Base-by-base conservation (phyloP, 2,329 filamentous ascomycete genomes). In the Chalaropsis thielavioides region DNA sequence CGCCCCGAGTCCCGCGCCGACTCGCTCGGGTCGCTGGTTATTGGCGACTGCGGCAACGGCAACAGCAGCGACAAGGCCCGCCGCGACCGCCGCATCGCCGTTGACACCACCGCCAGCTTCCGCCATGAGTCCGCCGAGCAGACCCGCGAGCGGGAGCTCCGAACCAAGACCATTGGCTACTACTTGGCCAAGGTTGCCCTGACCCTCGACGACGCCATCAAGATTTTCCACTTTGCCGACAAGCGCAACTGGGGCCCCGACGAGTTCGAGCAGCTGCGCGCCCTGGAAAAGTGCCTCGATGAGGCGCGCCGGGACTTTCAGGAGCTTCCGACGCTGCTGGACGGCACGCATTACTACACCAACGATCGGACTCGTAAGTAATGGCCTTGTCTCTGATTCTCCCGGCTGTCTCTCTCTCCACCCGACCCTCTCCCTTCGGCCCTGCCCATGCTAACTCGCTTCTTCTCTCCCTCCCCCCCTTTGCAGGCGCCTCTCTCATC, bases 301-400 rank as follows among this genome's bases (percentile, higher is more conserved):
- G 81, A 83, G 69, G 82, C 82, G 65, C 82, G 80, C 73, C 78
- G 77, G 71, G 82, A 85, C 73, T 85, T 84, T 68, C 82, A 84
- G 73, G 78, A 81, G 70, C 75, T 85, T 66, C 77, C 78, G 24
- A 75, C 76, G 59, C 74, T 84, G 54, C 77, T 84, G 64, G 80
- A 82, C 68, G 81, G 81, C 38, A 77, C 80, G 69, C 75, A 78
- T 58, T 81, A 83, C 72, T 84, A 84, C 69, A 79, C 83, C 70
- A 79, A 80, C 67, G 81, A 85, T 70, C 65, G 62, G 8, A 67
- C 65, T 1, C 59, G 65, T 67, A 62, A 67, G 65, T 38, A 35
- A 7, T 35, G n/a, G n/a, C 31, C 7, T 7, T 35, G 31, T 35
- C 31, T 35, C 31, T 35, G n/a, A n/a, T n/a, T n/a, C 35, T 38